These are phyloP conservation scores for Penicillium sp. DNA, from an alignment of 2,329 filamentous ascomycete genomes.

Conservation along the genomic window DNA sequence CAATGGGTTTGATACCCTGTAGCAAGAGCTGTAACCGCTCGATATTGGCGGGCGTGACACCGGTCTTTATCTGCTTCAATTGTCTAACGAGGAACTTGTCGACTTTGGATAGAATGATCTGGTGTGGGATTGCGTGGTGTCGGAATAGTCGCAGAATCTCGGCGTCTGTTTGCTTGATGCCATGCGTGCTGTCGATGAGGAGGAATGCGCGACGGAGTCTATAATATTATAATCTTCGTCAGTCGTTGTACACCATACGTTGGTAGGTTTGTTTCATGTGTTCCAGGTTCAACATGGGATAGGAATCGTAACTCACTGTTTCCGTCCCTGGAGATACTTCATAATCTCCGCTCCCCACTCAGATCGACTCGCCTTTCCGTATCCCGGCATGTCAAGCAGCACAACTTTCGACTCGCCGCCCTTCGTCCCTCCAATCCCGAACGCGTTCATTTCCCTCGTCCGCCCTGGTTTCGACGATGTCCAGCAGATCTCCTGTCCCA, in stretches of 20 bases:
- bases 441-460: slow-evolving; percentile 67
- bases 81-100: slow-evolving; percentile 55
- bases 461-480: slow-evolving; percentile 61
- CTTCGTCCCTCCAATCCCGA: slow-evolving; percentile 56
- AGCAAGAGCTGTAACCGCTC: slow-evolving; percentile 42
- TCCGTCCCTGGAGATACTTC: slow-evolving; percentile 64
- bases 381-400: slow-evolving; percentile 70
- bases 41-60: slow-evolving; percentile 29
- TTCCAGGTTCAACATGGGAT: not conserved
- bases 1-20: slow-evolving; percentile 38
- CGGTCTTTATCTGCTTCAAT: slow-evolving; percentile 33
- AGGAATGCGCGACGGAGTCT: slow-evolving; percentile 63
- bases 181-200: slow-evolving; percentile 63
- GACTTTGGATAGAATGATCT: slow-evolving; percentile 66
- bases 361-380: slow-evolving; percentile 60
- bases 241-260: not conserved
- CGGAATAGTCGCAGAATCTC: slow-evolving; percentile 58
- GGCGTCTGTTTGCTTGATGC: slow-evolving; percentile 61
- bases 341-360: slow-evolving; percentile 68
- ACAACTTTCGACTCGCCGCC: slow-evolving; percentile 51
- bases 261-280: not conserved
- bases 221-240: not conserved
- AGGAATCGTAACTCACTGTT: slow-evolving; percentile 49
- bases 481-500: slow-evolving; percentile 53
- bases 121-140: slow-evolving; percentile 59